A percentile compares a stretch with the other conserved stretches of the same genome.
These are phyloP conservation scores for Claviceps citrina DNA, from an alignment of 2,329 filamentous ascomycete species.

Conservation along the genomic window DNA sequence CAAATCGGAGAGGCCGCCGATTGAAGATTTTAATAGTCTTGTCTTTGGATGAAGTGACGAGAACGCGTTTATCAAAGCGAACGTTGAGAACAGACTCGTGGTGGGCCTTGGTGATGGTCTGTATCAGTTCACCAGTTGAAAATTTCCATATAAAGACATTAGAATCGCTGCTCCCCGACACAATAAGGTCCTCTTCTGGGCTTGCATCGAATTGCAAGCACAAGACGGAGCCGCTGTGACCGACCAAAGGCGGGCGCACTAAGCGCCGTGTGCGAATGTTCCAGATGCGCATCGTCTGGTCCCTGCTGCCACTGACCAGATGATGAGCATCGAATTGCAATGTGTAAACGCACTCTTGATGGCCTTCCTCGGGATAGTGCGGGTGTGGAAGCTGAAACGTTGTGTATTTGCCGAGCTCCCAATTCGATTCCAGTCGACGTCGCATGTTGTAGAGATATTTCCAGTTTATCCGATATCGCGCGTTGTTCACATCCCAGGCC, in stretches of 20 bases:
- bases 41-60: slow-evolving; percentile 96
- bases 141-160: slow-evolving; percentile 86
- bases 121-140: slow-evolving; percentile 71
- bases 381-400: slow-evolving; percentile 90
- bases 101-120: slow-evolving; percentile 63
- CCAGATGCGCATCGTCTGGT: slow-evolving; percentile 81
- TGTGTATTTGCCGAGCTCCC: slow-evolving; percentile 64
- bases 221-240: slow-evolving; percentile 74
- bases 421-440: slow-evolving; percentile 73
- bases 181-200: slow-evolving; percentile 77
- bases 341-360: slow-evolving; percentile 86
- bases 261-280: slow-evolving; percentile 68
- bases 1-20: slow-evolving; percentile 48
- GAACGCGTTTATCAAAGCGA: slow-evolving; percentile 74
- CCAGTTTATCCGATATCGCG: slow-evolving; percentile 64
- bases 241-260: slow-evolving; percentile 54
- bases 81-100: slow-evolving; percentile 86
- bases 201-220: slow-evolving; percentile 90
- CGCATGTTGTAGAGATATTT: slow-evolving; percentile 85
- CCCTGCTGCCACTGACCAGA: slow-evolving; percentile 84
- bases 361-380: slow-evolving; percentile 62
- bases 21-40: slow-evolving; percentile 96
- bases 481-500: slow-evolving; percentile 33
- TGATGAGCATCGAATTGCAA: slow-evolving; percentile 77
- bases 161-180: slow-evolving; percentile 87